phyloP scores from a whole-genome alignment of 2,329 filamentous ascomycete genomes.

The Blumeria hordei region DNA sequence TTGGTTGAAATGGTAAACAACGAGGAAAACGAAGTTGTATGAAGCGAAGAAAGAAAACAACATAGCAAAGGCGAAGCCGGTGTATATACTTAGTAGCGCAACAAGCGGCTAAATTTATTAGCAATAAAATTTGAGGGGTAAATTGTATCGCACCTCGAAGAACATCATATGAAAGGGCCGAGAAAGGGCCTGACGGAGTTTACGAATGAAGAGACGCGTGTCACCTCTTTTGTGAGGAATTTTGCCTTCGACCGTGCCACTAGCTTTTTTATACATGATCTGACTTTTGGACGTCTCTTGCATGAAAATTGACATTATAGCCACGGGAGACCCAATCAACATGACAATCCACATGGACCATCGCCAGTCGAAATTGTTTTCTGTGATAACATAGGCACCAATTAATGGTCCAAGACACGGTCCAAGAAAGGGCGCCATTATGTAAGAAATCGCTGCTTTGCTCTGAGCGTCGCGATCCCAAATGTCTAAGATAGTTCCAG shows the following conservation, averaged over 20 bases:
- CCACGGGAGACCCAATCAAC: conserved; percentile 14
- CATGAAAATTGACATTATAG: conserved; percentile 19
- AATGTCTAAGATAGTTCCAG: conserved; percentile 22
- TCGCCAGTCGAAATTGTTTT: conserved; percentile 11
- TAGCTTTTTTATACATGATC: conserved; percentile 7
- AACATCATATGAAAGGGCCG: conserved; percentile 33
- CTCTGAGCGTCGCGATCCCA: conserved; percentile 18
- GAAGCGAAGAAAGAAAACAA: conserved; percentile 30
- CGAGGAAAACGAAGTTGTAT: conserved; percentile 25
- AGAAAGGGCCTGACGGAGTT: conserved; percentile 13
- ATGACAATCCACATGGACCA: conserved; percentile 10
- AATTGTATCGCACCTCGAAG: conserved; percentile 23
- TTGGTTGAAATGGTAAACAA: conserved; percentile 21
- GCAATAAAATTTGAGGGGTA: not conserved
- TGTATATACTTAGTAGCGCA: conserved; percentile 23
- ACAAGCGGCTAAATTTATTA: conserved; percentile 26
- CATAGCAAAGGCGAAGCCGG: conserved; percentile 26
- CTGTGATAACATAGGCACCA: conserved; percentile 14
- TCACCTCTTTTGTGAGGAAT: conserved; percentile 5
- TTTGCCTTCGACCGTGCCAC: conserved; percentile 15
- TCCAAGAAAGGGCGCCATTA: conserved; percentile 11
- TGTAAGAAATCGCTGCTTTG: conserved; percentile 7
- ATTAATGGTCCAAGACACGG: conserved; percentile 9
- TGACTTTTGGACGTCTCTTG: conserved; percentile 12
- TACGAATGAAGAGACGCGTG: conserved; percentile 6